Conservation (phyloP, 2,329 filamentous ascomycete species). For the Uncinocarpus reesii region DNA sequence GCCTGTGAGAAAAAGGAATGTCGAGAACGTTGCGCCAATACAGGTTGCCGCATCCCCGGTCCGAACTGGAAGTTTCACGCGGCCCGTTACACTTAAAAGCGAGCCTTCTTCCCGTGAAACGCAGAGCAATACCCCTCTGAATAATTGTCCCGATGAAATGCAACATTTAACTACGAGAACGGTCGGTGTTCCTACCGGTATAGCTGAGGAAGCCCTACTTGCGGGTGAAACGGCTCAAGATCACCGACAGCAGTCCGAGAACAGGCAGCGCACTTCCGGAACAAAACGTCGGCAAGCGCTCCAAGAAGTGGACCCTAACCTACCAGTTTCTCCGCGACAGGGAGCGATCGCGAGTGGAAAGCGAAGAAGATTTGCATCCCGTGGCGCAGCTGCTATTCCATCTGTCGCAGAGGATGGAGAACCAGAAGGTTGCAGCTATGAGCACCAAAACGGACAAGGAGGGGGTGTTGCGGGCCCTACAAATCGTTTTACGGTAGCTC, state of each 20-base stretch:
- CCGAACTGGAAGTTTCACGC: slow-evolving; percentile 14
- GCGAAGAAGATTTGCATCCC: slow-evolving; percentile 31
- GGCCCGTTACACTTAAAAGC: slow-evolving; percentile 27
- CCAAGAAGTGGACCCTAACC: slow-evolving; percentile 26
- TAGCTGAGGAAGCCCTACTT: background rate
- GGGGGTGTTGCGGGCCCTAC: background rate
- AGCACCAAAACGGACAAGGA: background rate
- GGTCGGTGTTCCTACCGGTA: background rate
- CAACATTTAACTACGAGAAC: slow-evolving; percentile 47
- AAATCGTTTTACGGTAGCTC: background rate
- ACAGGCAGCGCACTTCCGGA: background rate
- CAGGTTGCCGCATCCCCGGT: background rate
- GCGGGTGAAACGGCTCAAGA: background rate
- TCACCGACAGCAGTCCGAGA: background rate
- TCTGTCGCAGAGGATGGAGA: slow-evolving; percentile 44
- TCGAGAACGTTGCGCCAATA: background rate
- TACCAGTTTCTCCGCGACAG: slow-evolving; percentile 11
- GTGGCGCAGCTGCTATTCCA: slow-evolving; percentile 32
- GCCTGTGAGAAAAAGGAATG: slow-evolving; percentile 21
- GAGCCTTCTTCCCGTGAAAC: slow-evolving; percentile 25
- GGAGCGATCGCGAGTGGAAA: slow-evolving; percentile 17
- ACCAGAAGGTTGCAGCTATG: slow-evolving; percentile 15
- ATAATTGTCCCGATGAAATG: slow-evolving; percentile 41
- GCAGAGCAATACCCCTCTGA: slow-evolving; percentile 3
- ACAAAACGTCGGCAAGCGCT: slow-evolving; percentile 17